These are phyloP conservation scores for Chrysoporthe austroafricana DNA, from an alignment of 2,329 filamentous ascomycete species.

Conservation along the genomic window DNA sequence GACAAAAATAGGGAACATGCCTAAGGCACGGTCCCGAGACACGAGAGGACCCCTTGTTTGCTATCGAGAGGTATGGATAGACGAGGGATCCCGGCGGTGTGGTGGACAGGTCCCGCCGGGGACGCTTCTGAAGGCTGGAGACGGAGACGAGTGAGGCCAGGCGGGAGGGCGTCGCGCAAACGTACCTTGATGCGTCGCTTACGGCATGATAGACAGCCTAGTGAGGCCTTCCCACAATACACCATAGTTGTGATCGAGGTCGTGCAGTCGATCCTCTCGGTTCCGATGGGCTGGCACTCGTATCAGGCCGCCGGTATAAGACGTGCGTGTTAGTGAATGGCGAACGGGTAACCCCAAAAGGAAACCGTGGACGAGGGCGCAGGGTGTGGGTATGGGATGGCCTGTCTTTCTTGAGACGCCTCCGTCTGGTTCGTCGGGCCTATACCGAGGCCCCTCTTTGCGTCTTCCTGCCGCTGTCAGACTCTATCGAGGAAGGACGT, in stretches of 20 bases:
- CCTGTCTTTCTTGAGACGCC: not conserved
- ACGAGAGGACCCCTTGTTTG: not conserved
- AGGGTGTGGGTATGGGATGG: not conserved
- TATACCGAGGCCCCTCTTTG: constrained; percentile 8
- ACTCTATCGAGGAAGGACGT: not conserved
- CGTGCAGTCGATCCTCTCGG: constrained; percentile 2
- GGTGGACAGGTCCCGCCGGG: constrained; percentile 6
- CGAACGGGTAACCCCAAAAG: constrained; percentile 3
- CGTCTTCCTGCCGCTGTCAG: constrained; percentile 14
- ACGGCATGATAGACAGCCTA: constrained; percentile 58
- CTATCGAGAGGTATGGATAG: constrained; percentile 26
- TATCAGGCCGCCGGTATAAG: not conserved
- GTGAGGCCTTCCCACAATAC: constrained; percentile 60
- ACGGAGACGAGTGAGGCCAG: not conserved
- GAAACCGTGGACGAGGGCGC: not conserved
- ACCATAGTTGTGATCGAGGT: constrained; percentile 46
- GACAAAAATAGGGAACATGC: too few relatives aligned
- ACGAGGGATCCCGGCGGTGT: constrained; percentile 6
- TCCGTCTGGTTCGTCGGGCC: constrained; percentile 4
- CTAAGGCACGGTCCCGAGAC: too few relatives aligned
- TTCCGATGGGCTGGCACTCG: not conserved
- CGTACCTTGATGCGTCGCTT: constrained; percentile 59
- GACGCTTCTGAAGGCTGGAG: not conserved
- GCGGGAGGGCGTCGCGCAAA: constrained; percentile 17
- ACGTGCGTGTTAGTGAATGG: not conserved